Base-by-base conservation (phyloP, 352 stramenopile genomes). In the Globisporangium abappressorium region DNA sequence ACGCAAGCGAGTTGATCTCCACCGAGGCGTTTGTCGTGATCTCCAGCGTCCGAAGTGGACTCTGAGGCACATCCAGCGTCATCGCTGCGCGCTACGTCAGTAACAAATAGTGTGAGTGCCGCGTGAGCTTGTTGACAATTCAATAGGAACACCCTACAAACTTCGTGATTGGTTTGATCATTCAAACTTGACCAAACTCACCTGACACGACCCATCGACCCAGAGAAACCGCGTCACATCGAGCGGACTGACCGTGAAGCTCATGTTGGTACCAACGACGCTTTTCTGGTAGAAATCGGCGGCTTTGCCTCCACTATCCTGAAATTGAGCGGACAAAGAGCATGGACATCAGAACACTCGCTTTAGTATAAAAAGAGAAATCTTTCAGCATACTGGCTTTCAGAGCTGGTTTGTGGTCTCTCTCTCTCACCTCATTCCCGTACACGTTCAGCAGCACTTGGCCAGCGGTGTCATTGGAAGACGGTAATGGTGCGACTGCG, bases 161-260 rank as follows among this genome's bases (percentile, higher is more conserved):
- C 14, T 49, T 49, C 20, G 18, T 5, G 20, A 20, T 20, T 51
- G 43, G 3, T 33, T 5, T 51, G 7, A 24, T 4, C 14, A 5
- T 5, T 38, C 14, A 46, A 46, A 5, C 38, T 46, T 38, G 33
- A 4, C 33, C 9, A 7, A 33, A 59, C 64, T 43, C 59, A 90
- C 84, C 76, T 93, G 85, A 24, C 83, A 93, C 2, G 83, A 91
- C 1, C 72, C 79, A 22, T 91, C 85, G 3, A 93, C 59, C 82
- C 85, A 90, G 28, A 92, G 55, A 43, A 93, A 90, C 6, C 66
- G 79, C 26, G 74, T 84, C 46, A 71, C 65, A 49, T 74, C 70
- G 20, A 80, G 63, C 3, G 85, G 75, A n/a, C 67, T 56, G 3
- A 74, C 47, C 14, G 65, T 60, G 54, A 87, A 60, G 12, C 33